Conservation (phyloP, 2,329 filamentous ascomycete species). For the Pseudocercospora ulei region DNA sequence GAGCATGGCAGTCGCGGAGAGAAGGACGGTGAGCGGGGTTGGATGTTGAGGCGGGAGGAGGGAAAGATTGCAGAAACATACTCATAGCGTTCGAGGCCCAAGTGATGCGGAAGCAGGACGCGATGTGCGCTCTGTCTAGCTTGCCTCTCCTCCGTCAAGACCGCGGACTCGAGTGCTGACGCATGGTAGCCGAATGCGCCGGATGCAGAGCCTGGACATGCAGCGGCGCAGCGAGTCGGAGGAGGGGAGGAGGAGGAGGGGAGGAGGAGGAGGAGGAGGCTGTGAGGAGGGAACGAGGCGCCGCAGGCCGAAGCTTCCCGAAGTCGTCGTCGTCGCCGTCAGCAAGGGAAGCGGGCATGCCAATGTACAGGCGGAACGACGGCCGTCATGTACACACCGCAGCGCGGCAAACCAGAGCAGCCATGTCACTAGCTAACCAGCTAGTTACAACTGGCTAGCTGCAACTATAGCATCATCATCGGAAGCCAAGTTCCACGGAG, state of each 20-base stretch:
- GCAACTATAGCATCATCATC: too few species aligned
- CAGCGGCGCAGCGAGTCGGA: too few species aligned
- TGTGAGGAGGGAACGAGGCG: too few species aligned
- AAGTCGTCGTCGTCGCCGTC: too few species aligned
- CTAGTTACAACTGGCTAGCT: too few species aligned
- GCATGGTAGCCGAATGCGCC: conserved; percentile 5
- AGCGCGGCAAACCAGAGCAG: too few species aligned
- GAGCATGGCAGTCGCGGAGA: conserved; percentile 8
- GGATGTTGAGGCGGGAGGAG: neutral
- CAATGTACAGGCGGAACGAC: too few species aligned
- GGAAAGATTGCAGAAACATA: conserved; percentile 29
- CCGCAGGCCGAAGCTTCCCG: too few species aligned
- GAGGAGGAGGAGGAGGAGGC: neutral
- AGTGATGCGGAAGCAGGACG: neutral
- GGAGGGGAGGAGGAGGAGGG: conserved; percentile 1
- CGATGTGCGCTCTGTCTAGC: neutral
- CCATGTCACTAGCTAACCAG: too few species aligned
- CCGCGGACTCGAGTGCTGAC: neutral
- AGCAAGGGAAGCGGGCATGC: too few species aligned
- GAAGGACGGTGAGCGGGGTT: conserved; percentile 2
- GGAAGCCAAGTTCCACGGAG: too few species aligned
- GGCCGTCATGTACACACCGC: too few species aligned
- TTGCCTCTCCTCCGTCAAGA: neutral
- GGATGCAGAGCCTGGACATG: neutral
- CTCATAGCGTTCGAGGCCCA: conserved; percentile 32